Conservation (phyloP, 148 eudicot species). For the Vaccinium corymbosum region DNA sequence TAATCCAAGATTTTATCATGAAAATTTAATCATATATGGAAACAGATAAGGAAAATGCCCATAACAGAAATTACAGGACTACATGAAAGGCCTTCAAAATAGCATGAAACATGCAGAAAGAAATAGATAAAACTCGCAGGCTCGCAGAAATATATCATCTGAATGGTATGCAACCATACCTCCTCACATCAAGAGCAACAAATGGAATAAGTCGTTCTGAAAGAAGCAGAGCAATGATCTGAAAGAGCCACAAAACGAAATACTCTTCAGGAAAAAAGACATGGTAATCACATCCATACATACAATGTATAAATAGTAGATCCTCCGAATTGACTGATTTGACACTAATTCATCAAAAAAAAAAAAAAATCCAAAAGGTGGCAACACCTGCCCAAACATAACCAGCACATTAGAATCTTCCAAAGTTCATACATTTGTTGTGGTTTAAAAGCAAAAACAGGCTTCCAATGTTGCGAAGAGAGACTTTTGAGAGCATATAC, state of each 20-base stretch:
- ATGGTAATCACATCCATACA: constrained; percentile 1
- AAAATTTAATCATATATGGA: too few species aligned
- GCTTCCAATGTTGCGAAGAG: background rate
- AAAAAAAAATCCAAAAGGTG: background rate
- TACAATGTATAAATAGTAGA: constrained; percentile 2
- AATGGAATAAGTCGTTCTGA: constrained; percentile 94
- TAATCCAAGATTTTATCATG: too few species aligned
- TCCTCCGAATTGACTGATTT: background rate
- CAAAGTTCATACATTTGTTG: background rate
- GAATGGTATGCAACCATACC: constrained; percentile 36
- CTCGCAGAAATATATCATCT: background rate
- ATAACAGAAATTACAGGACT: too few species aligned
- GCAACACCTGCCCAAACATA: constrained; percentile 68
- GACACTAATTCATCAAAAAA: constrained; percentile 3
- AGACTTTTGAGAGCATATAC: background rate
- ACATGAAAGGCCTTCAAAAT: background rate
- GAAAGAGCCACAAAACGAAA: constrained; percentile 28
- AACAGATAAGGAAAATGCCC: too few species aligned
- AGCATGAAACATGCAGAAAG: background rate
- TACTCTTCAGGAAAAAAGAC: background rate
- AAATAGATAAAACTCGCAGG: background rate
- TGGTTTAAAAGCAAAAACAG: background rate
- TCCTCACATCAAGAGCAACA: constrained; percentile 99
- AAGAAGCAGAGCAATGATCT: constrained; percentile 98
- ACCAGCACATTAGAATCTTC: background rate